These are phyloP conservation scores for Pseudozyma flocculosa DNA, from an alignment of 1,284 basidiomycete genomes.

Conservation along the genomic window DNA sequence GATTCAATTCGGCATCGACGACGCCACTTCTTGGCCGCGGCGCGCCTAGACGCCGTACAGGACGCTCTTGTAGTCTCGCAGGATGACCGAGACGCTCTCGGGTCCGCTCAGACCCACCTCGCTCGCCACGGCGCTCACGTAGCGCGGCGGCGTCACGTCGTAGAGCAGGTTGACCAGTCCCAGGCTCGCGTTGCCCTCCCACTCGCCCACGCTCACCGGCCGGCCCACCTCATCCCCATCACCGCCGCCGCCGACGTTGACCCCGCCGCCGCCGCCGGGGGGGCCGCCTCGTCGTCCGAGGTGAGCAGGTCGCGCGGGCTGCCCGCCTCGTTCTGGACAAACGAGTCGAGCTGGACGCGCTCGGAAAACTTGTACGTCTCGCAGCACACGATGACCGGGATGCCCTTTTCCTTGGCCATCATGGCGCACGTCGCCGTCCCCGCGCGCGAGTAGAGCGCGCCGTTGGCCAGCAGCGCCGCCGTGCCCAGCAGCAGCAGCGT, in stretches of 20 bases:
- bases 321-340: slow-evolving; percentile 87
- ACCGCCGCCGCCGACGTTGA: neutral
- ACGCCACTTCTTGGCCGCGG: too few species aligned
- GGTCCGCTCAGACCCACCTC: slow-evolving; percentile 55
- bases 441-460: slow-evolving; percentile 87
- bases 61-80: slow-evolving; percentile 57
- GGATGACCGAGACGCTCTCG: slow-evolving; percentile 54
- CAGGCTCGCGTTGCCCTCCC: slow-evolving; percentile 28
- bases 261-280: neutral
- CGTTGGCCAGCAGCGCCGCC: slow-evolving; percentile 90
- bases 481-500: slow-evolving; percentile 87
- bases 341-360: slow-evolving; percentile 85
- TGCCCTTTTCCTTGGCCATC: slow-evolving; percentile 83
- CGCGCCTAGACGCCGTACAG: slow-evolving; percentile 48
- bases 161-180: slow-evolving; percentile 53
- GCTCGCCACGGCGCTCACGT: slow-evolving; percentile 51
- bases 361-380: slow-evolving; percentile 99
- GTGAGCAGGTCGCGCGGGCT: slow-evolving; percentile 36
- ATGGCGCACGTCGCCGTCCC: slow-evolving; percentile 95
- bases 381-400: slow-evolving; percentile 93
- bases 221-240: slow-evolving; percentile 7
- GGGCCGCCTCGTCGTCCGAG: slow-evolving; percentile 9
- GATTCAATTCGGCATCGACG: too few species aligned
- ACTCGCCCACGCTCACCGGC: slow-evolving; percentile 32
- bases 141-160: slow-evolving; percentile 55